A percentile compares a stretch with the other conserved stretches of the same genome.
Conservation (phyloP, 352 stramenopile species). For the Globisporangium radiosum region DNA sequence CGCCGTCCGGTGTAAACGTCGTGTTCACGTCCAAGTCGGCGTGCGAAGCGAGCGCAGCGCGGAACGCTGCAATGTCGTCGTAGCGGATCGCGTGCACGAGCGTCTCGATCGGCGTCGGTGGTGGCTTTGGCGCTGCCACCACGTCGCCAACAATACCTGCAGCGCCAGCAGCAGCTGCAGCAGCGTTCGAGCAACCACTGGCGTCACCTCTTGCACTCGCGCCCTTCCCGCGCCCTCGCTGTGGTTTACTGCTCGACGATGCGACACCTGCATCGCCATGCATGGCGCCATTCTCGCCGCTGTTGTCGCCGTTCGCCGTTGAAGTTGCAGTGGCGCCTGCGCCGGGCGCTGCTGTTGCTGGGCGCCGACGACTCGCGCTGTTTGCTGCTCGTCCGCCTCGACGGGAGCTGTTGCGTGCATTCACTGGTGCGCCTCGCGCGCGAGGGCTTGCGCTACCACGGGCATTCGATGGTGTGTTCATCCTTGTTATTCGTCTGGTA, state of each 20-base stretch:
- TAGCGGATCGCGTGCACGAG: slow-evolving; percentile 13
- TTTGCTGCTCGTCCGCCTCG: neutral
- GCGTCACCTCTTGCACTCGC: neutral
- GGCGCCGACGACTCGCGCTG: neutral
- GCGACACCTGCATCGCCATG: too few species aligned
- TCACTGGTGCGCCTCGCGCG: neutral
- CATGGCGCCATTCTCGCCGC: too few species aligned
- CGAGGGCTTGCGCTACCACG: neutral
- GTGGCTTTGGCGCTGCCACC: neutral
- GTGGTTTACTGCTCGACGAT: neutral
- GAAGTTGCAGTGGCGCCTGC: neutral
- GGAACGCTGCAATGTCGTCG: slow-evolving; percentile 9
- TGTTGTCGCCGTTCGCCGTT: neutral
- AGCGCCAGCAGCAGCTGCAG: neutral
- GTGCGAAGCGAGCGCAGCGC: slow-evolving; percentile 3
- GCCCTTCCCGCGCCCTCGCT: neutral
- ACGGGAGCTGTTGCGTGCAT: neutral
- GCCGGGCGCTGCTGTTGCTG: neutral
- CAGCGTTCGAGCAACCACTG: neutral
- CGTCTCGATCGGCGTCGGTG: slow-evolving; percentile 9
- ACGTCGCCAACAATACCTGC: neutral
- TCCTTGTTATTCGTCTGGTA: too few species aligned
- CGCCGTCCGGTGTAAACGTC: slow-evolving; percentile 23
- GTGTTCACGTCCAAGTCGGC: slow-evolving; percentile 30
- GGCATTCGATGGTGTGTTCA: too few species aligned